These are phyloP conservation scores for Aspergillus sp. DNA, from an alignment of 2,329 filamentous ascomycete species.

Conservation along the genomic window DNA sequence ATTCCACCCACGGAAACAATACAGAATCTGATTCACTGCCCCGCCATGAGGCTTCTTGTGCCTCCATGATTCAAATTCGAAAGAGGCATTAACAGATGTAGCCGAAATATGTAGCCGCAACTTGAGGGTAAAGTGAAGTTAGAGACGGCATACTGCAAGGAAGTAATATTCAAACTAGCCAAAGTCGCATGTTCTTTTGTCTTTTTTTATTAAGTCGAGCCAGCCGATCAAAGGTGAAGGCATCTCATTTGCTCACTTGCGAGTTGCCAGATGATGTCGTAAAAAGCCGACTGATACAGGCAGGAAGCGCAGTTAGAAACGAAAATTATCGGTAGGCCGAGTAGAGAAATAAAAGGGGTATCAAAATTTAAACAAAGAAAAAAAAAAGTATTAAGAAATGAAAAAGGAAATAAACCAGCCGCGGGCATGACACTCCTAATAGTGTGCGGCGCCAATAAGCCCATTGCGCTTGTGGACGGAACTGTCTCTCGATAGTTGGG, in stretches of 20 bases:
- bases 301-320: background rate
- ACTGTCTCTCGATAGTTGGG: slow-evolving; percentile 22
- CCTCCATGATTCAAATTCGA: slow-evolving; percentile 11
- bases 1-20: slow-evolving; percentile 9
- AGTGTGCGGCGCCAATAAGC: slow-evolving; percentile 8
- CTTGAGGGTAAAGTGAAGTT: slow-evolving; percentile 5
- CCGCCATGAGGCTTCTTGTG: slow-evolving; percentile 5
- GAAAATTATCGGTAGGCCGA: background rate
- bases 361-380: background rate
- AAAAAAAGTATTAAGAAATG: background rate
- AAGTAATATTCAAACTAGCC: slow-evolving; percentile 1
- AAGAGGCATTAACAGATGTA: slow-evolving; percentile 1
- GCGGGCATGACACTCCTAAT: slow-evolving; percentile 9
- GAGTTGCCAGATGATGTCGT: background rate
- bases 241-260: background rate
- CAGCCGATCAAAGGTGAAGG: background rate
- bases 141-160: slow-evolving; percentile 4
- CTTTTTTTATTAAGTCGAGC: background rate
- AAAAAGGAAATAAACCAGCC: background rate
- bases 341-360: background rate
- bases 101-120: slow-evolving; percentile 5
- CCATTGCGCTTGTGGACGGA: slow-evolving; percentile 8
- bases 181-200: background rate
- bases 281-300: background rate
- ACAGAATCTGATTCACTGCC: slow-evolving; percentile 5